Evolutionary conservation across 2,329 filamentous ascomycete genomes (phyloP), one percentile per base, ranked within the genome.

Genomic region (Lasiodiplodia citricola): DNA sequence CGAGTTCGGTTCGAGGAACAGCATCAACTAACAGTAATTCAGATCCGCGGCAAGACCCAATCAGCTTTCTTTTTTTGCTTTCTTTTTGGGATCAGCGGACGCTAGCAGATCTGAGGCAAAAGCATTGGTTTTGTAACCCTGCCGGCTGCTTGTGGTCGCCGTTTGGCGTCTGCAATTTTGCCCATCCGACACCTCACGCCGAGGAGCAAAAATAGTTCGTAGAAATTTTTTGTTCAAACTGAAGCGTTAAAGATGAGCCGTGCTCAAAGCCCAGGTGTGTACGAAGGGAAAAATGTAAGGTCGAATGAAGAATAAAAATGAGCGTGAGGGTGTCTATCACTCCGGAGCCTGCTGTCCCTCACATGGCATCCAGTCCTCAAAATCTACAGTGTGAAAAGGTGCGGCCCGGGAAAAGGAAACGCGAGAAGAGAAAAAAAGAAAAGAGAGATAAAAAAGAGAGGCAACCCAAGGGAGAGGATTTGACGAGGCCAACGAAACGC

Each of bases 241-340:
- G 44, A 47, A 44, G 10, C 10, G 18, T 21, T n/a, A n/a, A 47
- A n/a, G 6, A 21, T 47, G 44, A 21, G n/a, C n/a, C 18, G 3
- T 47, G 44, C 44, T 47, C n/a, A 10, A 11, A 10, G 44, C n/a
- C 8, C 44, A 8, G 44, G 44, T 21, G 2, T 7, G n/a, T 10
- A 47, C n/a, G 44, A 47, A 47, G 18, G 31, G 44, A 21, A 47
- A 47, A n/a, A 47, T 47, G n/a, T 47, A 47, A 3, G n/a, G 44
- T 47, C 44, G 31, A 37, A 37, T 18, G 25, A n/a, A 57, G 21
- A 7, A 28, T 28, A 31, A n/a, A 60, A 47, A 28, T 10, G 23
- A 58, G 57, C 25, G 57, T 38, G 38, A 41, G 57, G 57, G 23
- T 47, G 28, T 60, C 57, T 60, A 28, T 60, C 57, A 60, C 38